These are phyloP conservation scores for Trichoderma sp. DNA, from an alignment of 2,329 filamentous ascomycete species.

Conservation along the genomic window DNA sequence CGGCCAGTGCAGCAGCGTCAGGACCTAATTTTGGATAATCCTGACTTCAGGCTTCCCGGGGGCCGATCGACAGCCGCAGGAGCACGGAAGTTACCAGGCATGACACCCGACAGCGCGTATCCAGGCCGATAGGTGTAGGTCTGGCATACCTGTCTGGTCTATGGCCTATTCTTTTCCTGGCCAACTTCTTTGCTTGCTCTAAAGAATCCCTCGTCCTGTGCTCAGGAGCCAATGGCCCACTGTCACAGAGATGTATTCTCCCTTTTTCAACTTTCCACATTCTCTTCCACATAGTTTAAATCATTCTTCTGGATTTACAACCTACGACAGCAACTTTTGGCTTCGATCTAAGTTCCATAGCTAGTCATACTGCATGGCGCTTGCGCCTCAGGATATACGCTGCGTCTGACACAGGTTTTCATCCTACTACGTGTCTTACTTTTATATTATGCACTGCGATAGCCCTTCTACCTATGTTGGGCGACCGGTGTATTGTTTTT, in stretches of 20 bases:
- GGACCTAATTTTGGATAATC: slow-evolving; percentile 79
- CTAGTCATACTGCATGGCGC: not conserved
- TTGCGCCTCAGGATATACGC: not conserved
- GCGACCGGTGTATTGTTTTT: not conserved
- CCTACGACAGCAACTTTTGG: slow-evolving; percentile 6
- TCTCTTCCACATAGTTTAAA: not conserved
- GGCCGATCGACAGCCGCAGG: slow-evolving; percentile 39
- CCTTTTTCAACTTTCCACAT: not conserved
- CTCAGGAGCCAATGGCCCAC: not conserved
- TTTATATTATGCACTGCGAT: not conserved
- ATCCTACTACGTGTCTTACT: not conserved
- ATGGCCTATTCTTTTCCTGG: not conserved
- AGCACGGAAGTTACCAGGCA: slow-evolving; percentile 44
- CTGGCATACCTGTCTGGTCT: not conserved
- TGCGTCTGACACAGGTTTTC: not conserved
- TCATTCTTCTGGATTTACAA: not conserved
- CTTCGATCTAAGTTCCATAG: not conserved
- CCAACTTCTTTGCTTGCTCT: not conserved
- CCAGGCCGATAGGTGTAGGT: slow-evolving; percentile 42
- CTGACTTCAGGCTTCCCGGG: slow-evolving; percentile 77
- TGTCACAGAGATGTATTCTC: not conserved
- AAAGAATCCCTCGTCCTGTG: not conserved
- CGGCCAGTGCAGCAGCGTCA: slow-evolving; percentile 60
- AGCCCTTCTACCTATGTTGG: not conserved
- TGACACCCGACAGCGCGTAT: slow-evolving; percentile 60